Base-by-base conservation (phyloP, 1,139 yeast genomes). In the Yamadazyma conglobata region DNA sequence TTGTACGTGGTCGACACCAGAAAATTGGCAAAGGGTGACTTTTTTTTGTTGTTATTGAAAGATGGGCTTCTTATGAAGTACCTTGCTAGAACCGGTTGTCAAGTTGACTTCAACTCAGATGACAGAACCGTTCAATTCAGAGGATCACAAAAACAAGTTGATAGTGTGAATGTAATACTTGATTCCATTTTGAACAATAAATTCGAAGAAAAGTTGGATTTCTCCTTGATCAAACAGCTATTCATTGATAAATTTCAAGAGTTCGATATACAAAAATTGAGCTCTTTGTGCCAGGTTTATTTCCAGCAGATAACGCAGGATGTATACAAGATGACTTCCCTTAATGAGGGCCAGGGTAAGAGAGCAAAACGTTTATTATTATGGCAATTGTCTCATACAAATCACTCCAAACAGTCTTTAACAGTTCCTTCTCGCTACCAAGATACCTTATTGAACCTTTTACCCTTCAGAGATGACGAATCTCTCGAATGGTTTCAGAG, bases 1-100 rank as follows among this genome's bases (percentile, higher is more conserved):
- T 55, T 68, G 15, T 53, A 67, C 17, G 49, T 58, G 5, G 68
- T 65, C 31, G 54, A 56, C 25, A 46, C 54, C 8, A 52, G 74
- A 19, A 53, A 58, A 15, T 52, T 74, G 9, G 47, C 57, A 30
- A 56, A 62, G 23, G 52, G 67, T 13, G 79, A 77, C 27, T 44
- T 73, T 34, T 75, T 75, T 38, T 51, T 77, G 15, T 44, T 77
- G n/a, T 48, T 73, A 7, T 62, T 74, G 30, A 57, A 66, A 28
- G 62, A 64, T 28, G 80, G 78, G 4, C 52, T 54, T 17, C 48
- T 74, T 21, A 56, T 74, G 22, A 66, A 71, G 28, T 61, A 69
- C 30, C 64, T 79, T 61, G 59, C 77, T 4, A 60, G 75, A 32
- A 60, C 73, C 7, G 86, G 84, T 0, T 80, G 79, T 9, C 62